Conservation (phyloP, 2,329 filamentous ascomycete genomes). For the Westerdykella ornata region DNA sequence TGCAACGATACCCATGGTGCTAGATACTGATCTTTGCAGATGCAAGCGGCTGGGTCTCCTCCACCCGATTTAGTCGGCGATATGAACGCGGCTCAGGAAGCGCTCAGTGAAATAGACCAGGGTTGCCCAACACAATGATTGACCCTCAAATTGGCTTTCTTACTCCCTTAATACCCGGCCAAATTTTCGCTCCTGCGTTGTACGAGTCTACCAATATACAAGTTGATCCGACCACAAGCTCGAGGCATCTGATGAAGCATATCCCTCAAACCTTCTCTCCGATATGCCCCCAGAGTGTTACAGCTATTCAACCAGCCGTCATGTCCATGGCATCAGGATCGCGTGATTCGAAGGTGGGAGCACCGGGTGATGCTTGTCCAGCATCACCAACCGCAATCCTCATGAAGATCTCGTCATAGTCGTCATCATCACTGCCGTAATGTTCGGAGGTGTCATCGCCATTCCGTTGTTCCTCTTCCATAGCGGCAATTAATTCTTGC, state of each 20-base stretch:
- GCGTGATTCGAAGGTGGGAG: background rate
- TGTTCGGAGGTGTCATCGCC: constrained; percentile 21
- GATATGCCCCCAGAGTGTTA: too few relatives aligned
- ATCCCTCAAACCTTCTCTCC: too few relatives aligned
- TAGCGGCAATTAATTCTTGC: constrained; percentile 40
- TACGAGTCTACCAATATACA: too few relatives aligned
- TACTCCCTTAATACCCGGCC: too few relatives aligned
- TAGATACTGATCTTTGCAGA: constrained; percentile 48
- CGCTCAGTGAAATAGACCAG: constrained; percentile 49
- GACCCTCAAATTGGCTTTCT: background rate
- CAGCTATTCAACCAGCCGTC: constrained; percentile 16
- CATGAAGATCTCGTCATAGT: constrained; percentile 59
- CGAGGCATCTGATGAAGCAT: too few relatives aligned
- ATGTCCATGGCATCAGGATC: constrained; percentile 35
- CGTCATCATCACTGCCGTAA: constrained; percentile 52
- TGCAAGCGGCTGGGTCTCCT: constrained; percentile 92
- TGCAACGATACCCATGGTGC: too few relatives aligned
- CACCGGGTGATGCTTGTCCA: constrained; percentile 33
- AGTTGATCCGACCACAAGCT: too few relatives aligned
- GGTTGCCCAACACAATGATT: constrained; percentile 57
- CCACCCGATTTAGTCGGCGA: constrained; percentile 87
- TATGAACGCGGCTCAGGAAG: constrained; percentile 74
- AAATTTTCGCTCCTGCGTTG: too few relatives aligned
- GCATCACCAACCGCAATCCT: constrained; percentile 48
- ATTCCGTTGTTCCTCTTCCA: constrained; percentile 30